Evolutionary conservation across 2,329 filamentous ascomycete genomes (phyloP), one percentile per base, ranked within the genome.

Genomic region (Apiospora koreana): DNA sequence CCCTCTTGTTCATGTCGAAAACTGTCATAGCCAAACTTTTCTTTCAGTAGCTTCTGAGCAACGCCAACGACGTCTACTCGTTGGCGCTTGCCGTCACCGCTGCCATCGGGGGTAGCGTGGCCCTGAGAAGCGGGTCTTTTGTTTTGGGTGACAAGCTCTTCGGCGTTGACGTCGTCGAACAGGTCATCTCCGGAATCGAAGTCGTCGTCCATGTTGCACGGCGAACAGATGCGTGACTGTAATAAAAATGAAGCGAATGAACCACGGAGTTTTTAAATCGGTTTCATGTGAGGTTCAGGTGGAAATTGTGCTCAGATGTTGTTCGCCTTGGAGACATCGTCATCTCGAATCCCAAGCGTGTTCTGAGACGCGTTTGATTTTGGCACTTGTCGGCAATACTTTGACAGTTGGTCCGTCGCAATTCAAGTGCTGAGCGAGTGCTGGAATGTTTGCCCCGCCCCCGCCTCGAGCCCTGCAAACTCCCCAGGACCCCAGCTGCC

Each of bases 1-100:
- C 75, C 80, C 38, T 82, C 80, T 69, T 86, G 84, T 71, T 86
- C 83, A 43, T 85, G 81, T 1, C 84, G 81, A 68, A 86, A 86
- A 9, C 72, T 69, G 0, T 77, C 72, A 67, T 81, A 79, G 0
- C 81, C 81, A 65, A 86, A 86, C 0, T 78, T 81, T 0, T 82
- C 74, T 14, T 73, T 73, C 12, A 86, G 73, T 2, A 85, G 78
- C 9, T 71, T 68, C 7, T 72, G 73, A 0, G 77, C 74, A 5
- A 77, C 67, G 1, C 72, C 68, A 3, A 74, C 68, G 21, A 72
- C 66, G 50, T 65, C 43, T 46, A 31, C 14, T 25, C 68, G 65
- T 31, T 73, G 45, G 25, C 46, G 54, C 64, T 72, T 71, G 42
- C 14, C 28, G 42, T 45, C 65, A 28, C 42, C 38, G 9, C 68